Conservation (phyloP, 768 basidiomycete genomes). For the Rhodotorula diobovata region DNA sequence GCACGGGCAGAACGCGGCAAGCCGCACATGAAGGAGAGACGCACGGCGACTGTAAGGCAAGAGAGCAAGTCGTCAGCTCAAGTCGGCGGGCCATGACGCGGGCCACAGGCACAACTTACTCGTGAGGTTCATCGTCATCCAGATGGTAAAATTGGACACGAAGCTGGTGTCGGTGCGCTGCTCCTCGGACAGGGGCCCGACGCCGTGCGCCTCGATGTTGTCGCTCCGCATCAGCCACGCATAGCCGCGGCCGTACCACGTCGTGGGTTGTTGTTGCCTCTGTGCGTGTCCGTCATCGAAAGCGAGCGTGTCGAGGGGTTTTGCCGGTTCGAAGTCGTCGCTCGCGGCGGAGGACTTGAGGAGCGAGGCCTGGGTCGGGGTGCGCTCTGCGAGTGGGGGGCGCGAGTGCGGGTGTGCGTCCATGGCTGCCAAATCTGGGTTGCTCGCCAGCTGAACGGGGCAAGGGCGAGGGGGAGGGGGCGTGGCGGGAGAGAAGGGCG, state of each 20-base stretch:
- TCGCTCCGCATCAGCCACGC: conserved; percentile 3
- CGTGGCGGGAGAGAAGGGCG: too few species aligned
- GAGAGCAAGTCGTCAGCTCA: too few species aligned
- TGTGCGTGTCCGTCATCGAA: not conserved
- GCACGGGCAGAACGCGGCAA: too few species aligned
- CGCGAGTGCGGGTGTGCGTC: not conserved
- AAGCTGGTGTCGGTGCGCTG: conserved; percentile 24
- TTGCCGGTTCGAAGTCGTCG: not conserved
- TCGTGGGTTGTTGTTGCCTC: not conserved
- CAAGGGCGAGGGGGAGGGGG: too few species aligned
- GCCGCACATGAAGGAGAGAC: too few species aligned
- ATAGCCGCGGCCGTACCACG: conserved; percentile 4
- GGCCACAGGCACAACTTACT: too few species aligned
- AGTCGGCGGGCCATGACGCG: too few species aligned
- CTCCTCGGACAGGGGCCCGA: conserved; percentile 7
- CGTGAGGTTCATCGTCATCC: conserved; percentile 36
- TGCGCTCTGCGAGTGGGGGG: not conserved
- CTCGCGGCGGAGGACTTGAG: not conserved
- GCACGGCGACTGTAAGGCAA: too few species aligned
- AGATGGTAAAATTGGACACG: conserved; percentile 29
- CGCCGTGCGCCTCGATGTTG: conserved; percentile 25
- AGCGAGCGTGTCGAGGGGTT: not conserved
- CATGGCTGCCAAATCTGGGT: too few species aligned
- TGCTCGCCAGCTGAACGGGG: too few species aligned
- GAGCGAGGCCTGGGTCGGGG: not conserved